Evolutionary conservation across 208 protist genomes (phyloP), one percentile per base, ranked within the genome.

Genomic region (Acanthamoeba castellanii): DNA sequence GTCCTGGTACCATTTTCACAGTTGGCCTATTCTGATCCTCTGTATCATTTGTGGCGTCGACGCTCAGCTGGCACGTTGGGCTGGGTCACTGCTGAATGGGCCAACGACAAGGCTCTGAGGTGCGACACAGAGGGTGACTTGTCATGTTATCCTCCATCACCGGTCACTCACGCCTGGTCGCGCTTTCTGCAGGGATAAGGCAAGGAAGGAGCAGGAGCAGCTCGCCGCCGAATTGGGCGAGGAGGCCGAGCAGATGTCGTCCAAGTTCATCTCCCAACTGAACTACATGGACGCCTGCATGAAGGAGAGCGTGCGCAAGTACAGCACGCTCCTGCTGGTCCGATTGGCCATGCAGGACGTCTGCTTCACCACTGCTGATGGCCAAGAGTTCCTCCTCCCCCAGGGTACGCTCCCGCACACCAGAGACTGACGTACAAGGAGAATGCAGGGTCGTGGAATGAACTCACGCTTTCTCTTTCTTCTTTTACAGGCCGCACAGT

Each of bases 211-310:
- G 45, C 74, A 84, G n/a, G 25, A 34, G 20, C 20, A n/a, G 7
- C n/a, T 84, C 22, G 3, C 27, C 25, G 74, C 22, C 16, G 74
- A 84, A 84, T 13, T 84, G 74, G 74, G 70, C 37, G 70, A 78
- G 37, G 70, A 84, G 7, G n/a, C 74, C 20, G 30, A 84, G 45
- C 22, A 84, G 74, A 30, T 84, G 14, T 34, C 74, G 3, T 16
- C 45, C 34, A 57, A 45, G 22, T 84, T 45, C 30, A 3, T 84
- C 22, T 11, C 20, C 74, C 22, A 45, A 27, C 42, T 52, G 20
- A 8, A 84, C n/a, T 84, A 84, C 74, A n/a, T 84, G 20, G 74
- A 84, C 74, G 25, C 20, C 74, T 84, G 74, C 74, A 84, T 84
- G 74, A 84, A 84, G 25, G 74, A 84, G 30, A 52, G 34, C 25